phyloP scores from a whole-genome alignment of 441 rosid species.

The Erodium trifolium region DNA sequence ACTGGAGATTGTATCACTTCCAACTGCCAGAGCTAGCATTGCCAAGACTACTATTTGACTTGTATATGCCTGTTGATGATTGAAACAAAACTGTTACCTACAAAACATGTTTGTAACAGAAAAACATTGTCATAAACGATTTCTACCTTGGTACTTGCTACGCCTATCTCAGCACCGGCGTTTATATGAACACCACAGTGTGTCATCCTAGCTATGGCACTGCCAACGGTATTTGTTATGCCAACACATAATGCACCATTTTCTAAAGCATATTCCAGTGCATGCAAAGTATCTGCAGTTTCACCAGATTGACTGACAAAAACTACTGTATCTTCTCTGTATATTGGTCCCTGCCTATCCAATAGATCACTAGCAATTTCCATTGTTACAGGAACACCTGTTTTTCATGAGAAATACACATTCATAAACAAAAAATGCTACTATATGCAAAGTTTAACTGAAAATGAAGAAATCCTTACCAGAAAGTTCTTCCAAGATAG shows the following conservation, averaged over 20 bases:
- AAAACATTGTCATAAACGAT: not conserved
- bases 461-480: constrained; percentile 36
- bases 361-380: constrained; percentile 96
- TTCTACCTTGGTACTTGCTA: constrained; percentile 84
- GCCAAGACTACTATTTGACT: constrained; percentile 97
- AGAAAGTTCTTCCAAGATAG: constrained; percentile 90
- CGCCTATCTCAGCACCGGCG: constrained; percentile 95
- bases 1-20: constrained; percentile 65
- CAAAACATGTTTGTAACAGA: not conserved
- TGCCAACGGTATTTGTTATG: constrained; percentile 89
- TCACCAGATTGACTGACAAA: constrained; percentile 99
- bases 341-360: constrained; percentile 91
- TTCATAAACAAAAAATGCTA: not conserved
- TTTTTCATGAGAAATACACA: constrained; percentile 8
- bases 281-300: constrained; percentile 89
- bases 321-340: constrained; percentile 92
- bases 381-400: constrained; percentile 91
- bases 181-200: constrained; percentile 91
- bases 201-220: constrained; percentile 87
- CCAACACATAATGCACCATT: constrained; percentile 97
- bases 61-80: constrained; percentile 63
- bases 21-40: constrained; percentile 87
- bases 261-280: constrained; percentile 76
- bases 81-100: constrained; percentile 6
- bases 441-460: constrained; percentile 2